A percentile compares a stretch with the other conserved stretches of the same genome.
Conservation (phyloP, 306 rosid species). For the Inga laurina region DNA sequence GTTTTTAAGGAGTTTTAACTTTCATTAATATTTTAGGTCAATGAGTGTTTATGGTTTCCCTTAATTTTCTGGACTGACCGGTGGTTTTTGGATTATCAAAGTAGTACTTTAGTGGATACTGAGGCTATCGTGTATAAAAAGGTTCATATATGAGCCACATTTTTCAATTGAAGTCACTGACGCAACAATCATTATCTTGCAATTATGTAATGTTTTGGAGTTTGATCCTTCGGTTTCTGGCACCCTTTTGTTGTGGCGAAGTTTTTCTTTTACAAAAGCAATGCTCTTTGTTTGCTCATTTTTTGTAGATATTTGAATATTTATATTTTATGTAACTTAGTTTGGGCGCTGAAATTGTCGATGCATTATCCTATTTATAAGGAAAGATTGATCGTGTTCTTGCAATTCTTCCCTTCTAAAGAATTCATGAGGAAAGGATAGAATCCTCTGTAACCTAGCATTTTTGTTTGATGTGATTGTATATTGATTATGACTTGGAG, state of each 20-base stretch:
- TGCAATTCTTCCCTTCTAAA: background rate
- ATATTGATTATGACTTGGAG: background rate
- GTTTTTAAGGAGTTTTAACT: background rate
- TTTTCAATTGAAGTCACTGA: background rate
- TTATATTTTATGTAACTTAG: background rate
- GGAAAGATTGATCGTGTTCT: background rate
- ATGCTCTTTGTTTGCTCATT: background rate
- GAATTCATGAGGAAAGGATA: conserved; percentile 4
- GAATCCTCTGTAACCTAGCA: background rate
- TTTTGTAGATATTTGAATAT: background rate
- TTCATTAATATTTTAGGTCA: conserved; percentile 4
- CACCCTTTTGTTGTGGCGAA: background rate
- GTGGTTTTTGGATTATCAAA: background rate
- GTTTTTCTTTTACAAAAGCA: background rate
- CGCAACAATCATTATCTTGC: background rate
- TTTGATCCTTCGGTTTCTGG: background rate
- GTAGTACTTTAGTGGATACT: background rate
- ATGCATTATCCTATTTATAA: background rate
- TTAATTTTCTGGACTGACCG: background rate
- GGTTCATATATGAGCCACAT: background rate
- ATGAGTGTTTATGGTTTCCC: conserved; percentile 15
- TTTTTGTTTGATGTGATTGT: background rate
- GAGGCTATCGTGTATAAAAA: background rate
- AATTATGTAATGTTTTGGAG: background rate
- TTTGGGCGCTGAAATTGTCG: background rate